Percentiles rank a stretch among this genome's conserved stretches.
phyloP scores from a whole-genome alignment of 2,329 filamentous ascomycete genomes.

The Fusarium sp. region DNA sequence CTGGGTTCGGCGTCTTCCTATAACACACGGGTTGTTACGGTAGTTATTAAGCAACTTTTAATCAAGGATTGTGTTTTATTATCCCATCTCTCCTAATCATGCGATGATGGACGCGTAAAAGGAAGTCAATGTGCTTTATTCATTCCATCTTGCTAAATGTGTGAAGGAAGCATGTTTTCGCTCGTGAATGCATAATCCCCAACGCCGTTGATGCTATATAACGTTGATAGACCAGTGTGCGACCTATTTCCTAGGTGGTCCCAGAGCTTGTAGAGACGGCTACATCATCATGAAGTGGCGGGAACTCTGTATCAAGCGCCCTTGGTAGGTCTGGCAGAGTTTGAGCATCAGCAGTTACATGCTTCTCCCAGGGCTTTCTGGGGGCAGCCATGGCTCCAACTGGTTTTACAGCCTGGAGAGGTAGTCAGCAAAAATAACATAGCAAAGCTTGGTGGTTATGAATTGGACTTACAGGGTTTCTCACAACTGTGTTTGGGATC shows the following conservation, averaged over 20 bases:
- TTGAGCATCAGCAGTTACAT: constrained; percentile 44
- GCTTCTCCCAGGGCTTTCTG: constrained; percentile 83
- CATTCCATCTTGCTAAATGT: background rate
- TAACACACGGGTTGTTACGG: constrained; percentile 27
- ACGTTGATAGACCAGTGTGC: background rate
- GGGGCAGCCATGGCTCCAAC: constrained; percentile 62
- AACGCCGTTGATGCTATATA: constrained; percentile 28
- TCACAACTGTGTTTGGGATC: constrained; percentile 83
- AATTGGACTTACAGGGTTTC: constrained; percentile 70
- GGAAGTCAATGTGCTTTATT: background rate
- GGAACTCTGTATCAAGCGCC: constrained; percentile 53
- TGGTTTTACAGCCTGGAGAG: constrained; percentile 60
- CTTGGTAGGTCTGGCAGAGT: constrained; percentile 40
- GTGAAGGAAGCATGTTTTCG: background rate
- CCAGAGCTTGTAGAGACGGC: constrained; percentile 4
- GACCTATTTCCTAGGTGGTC: background rate
- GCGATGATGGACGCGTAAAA: background rate
- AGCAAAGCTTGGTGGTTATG: background rate
- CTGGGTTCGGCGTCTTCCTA: constrained; percentile 34
- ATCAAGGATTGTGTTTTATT: constrained; percentile 43
- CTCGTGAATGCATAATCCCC: background rate
- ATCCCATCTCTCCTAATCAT: background rate
- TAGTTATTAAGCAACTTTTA: constrained; percentile 41
- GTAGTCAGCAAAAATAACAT: constrained; percentile 11
- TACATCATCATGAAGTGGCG: constrained; percentile 46